phyloP scores from a whole-genome alignment of 2,329 filamentous ascomycete genomes.

The Trichoderma arundinaceum region DNA sequence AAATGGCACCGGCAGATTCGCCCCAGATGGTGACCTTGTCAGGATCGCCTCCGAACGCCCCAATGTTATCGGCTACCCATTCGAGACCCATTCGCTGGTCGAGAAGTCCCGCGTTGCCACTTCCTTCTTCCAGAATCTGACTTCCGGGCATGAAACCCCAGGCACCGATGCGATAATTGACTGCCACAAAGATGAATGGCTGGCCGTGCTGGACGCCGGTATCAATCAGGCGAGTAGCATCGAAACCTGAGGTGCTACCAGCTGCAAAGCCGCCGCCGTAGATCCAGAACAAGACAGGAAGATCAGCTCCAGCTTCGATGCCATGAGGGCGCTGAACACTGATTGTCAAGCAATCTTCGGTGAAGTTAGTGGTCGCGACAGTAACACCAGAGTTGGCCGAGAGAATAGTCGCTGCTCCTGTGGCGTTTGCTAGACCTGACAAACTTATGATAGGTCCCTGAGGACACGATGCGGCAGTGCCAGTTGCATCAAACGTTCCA shows the following conservation, averaged over 20 bases:
- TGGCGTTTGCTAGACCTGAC: not conserved
- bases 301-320: slow-evolving; percentile 57
- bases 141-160: slow-evolving; percentile 76
- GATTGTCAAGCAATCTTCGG: slow-evolving; percentile 68
- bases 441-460: slow-evolving; percentile 64
- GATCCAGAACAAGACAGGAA: slow-evolving; percentile 75
- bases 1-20: slow-evolving; percentile 73
- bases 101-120: slow-evolving; percentile 72
- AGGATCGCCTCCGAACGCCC: slow-evolving; percentile 77
- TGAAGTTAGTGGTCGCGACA: not conserved
- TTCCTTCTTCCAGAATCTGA: slow-evolving; percentile 69
- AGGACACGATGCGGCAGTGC: slow-evolving; percentile 68
- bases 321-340: slow-evolving; percentile 64
- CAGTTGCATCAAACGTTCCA: slow-evolving; percentile 66
- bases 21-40: slow-evolving; percentile 80
- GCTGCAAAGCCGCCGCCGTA: slow-evolving; percentile 70
- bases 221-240: slow-evolving; percentile 54
- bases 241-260: slow-evolving; percentile 58
- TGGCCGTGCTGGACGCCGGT: slow-evolving; percentile 49
- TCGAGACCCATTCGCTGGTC: slow-evolving; percentile 75
- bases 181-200: slow-evolving; percentile 74
- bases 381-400: not conserved
- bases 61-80: slow-evolving; percentile 80
- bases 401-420: not conserved
- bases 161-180: slow-evolving; percentile 77